A percentile compares a stretch with the other conserved stretches of the same genome.
Evolutionary conservation across 164 flowering plant genomes (phyloP).

Genomic region (Saururus chinensis): DNA sequence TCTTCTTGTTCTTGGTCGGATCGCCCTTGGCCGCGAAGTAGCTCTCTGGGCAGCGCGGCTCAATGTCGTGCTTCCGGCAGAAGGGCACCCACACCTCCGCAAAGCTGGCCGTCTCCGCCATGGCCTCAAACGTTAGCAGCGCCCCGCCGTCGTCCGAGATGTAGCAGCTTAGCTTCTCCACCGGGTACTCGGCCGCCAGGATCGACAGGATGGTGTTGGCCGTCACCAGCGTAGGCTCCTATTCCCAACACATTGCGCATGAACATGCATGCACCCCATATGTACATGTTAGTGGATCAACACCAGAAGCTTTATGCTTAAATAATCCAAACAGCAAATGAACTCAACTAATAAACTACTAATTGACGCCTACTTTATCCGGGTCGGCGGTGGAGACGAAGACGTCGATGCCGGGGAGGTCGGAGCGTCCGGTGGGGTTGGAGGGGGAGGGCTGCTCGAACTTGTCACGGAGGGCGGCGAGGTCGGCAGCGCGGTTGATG

Average conservation of each 20-base stretch:
- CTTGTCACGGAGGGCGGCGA: constrained; percentile 63
- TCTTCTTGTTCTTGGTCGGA: constrained; percentile 66
- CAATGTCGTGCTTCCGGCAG: constrained; percentile 66
- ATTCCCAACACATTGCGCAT: too few relatives aligned
- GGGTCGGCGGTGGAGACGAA: constrained; percentile 93
- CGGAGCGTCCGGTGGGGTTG: constrained; percentile 68
- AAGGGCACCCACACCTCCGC: constrained; percentile 73
- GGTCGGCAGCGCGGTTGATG: constrained; percentile 67
- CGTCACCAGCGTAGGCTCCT: constrained; percentile 60
- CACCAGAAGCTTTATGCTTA: too few relatives aligned
- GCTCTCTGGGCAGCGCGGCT: constrained; percentile 69
- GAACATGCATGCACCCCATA: too few relatives aligned
- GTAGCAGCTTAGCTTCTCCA: constrained; percentile 56
- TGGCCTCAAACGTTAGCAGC: constrained; percentile 55
- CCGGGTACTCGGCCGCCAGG: constrained; percentile 49
- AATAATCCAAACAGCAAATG: not conserved
- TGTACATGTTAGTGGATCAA: too few relatives aligned
- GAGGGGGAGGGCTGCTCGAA: constrained; percentile 50
- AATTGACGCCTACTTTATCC: constrained; percentile 47
- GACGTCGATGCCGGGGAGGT: constrained; percentile 79
- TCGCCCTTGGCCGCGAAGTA: constrained; percentile 49
- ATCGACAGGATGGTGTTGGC: constrained; percentile 58
- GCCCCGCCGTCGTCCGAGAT: constrained; percentile 72
- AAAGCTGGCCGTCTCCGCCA: constrained; percentile 54
- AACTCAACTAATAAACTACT: not conserved